These are phyloP conservation scores for Coemansia erecta DNA, from an alignment of 192 early-diverging fungal species.

Conservation along the genomic window DNA sequence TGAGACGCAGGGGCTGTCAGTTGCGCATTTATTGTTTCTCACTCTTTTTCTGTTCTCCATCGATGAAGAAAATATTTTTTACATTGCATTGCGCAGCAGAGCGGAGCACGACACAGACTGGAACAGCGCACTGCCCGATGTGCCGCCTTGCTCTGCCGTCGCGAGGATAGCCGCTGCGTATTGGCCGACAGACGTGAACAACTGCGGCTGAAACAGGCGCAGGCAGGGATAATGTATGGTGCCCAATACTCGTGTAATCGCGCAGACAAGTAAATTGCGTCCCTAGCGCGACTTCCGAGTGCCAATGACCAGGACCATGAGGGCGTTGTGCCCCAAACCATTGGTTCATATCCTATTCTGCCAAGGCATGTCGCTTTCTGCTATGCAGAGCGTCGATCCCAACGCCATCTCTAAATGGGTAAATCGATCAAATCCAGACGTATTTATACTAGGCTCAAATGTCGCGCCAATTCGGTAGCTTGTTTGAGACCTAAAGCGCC, in stretches of 20 bases:
- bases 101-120: no score
- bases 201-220: no score
- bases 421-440: no score
- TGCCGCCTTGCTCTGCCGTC: no score
- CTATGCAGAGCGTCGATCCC: neutral
- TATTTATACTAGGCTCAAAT: no score
- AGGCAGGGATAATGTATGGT: no score
- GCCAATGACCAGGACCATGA: neutral
- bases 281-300: neutral
- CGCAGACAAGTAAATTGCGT: neutral
- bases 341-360: neutral
- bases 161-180: no score
- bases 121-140: no score
- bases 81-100: conserved; percentile 4
- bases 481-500: no score
- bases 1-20: neutral
- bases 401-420: conserved; percentile 1
- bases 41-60: neutral
- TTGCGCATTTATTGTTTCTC: no score
- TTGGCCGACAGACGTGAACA: no score
- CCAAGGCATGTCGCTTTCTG: neutral
- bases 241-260: neutral
- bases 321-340: neutral
- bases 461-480: no score
- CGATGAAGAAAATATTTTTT: neutral